A percentile compares a stretch with the other conserved stretches of the same genome.
These are phyloP conservation scores for Acidiella bohemica DNA, from an alignment of 495 filamentous ascomycete genomes.

Conservation along the genomic window DNA sequence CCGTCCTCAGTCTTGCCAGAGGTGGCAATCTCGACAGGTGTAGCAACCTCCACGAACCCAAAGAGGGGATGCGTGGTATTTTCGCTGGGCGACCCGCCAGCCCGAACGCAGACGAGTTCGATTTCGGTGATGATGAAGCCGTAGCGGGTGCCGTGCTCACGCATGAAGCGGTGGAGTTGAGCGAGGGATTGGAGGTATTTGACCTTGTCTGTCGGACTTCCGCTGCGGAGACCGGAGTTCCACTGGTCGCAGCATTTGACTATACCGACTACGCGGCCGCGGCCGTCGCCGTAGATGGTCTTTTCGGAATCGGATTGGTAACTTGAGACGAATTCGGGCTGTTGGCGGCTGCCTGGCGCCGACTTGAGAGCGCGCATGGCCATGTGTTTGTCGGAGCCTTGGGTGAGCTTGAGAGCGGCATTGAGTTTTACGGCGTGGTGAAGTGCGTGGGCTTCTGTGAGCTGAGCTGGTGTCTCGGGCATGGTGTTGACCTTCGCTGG, in stretches of 20 bases:
- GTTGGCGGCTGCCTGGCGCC: conserved; percentile 24
- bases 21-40: conserved; percentile 41
- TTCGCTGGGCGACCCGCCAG: conserved; percentile 21
- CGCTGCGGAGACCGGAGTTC: conserved; percentile 86
- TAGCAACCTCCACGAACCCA: conserved; percentile 65
- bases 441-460: conserved; percentile 53
- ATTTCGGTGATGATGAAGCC: conserved; percentile 93
- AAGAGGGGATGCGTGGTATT: conserved; percentile 52
- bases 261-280: conserved; percentile 71
- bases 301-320: conserved; percentile 58
- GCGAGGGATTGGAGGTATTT: conserved; percentile 74
- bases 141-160: conserved; percentile 81
- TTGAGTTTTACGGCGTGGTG: conserved; percentile 70
- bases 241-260: conserved; percentile 82
- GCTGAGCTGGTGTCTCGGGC: conserved; percentile 59
- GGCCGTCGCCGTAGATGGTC: conserved; percentile 57
- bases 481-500: conserved; percentile 38
- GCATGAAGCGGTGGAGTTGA: conserved; percentile 77
- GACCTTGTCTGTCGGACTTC: conserved; percentile 62
- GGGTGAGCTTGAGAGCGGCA: conserved; percentile 55
- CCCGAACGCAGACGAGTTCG: conserved; percentile 75
- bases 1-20: conserved; percentile 23
- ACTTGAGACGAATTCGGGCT: conserved; percentile 52
- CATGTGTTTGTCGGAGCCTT: conserved; percentile 42
- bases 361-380: conserved; percentile 32